Conservation (phyloP, 345 rosid genomes). For the Syzygium aromaticum region DNA sequence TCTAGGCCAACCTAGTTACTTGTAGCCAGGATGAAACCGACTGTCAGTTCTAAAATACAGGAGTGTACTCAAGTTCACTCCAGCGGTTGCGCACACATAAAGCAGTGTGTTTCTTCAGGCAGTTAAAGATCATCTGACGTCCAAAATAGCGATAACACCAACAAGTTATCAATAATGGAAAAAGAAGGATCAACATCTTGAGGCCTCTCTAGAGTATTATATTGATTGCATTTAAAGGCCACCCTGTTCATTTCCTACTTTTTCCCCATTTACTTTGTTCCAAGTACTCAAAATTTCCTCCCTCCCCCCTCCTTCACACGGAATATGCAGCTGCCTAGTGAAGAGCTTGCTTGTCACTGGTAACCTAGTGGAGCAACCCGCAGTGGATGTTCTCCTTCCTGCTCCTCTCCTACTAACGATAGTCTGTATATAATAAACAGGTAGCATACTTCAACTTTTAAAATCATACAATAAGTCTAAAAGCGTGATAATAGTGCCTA, state of each 20-base stretch:
- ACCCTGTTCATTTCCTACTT: not conserved
- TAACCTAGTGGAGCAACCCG: not conserved
- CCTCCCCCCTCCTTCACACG: not conserved
- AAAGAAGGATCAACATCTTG: not conserved
- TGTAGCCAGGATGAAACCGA: not conserved
- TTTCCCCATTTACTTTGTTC: not conserved
- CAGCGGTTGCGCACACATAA: not conserved
- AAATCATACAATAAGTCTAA: not conserved
- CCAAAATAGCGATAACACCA: not conserved
- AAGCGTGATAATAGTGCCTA: not conserved
- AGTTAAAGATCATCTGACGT: not conserved
- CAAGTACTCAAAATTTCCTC: not conserved
- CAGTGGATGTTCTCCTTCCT: not conserved
- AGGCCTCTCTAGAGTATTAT: not conserved
- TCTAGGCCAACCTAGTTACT: not conserved
- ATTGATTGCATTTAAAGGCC: not conserved
- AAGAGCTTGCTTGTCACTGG: not conserved
- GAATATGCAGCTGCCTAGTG: not conserved
- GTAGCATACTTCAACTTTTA: not conserved
- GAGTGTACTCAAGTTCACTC: not conserved
- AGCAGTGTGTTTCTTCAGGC: not conserved
- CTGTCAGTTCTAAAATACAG: not conserved
- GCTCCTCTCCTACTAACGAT: not conserved
- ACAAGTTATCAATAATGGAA: not conserved
- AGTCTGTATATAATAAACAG: not conserved